Percentiles rank a stretch among this genome's conserved stretches.
These are phyloP conservation scores for Colletotrichum sp. DNA, from an alignment of 2,329 filamentous ascomycete species.

Conservation along the genomic window DNA sequence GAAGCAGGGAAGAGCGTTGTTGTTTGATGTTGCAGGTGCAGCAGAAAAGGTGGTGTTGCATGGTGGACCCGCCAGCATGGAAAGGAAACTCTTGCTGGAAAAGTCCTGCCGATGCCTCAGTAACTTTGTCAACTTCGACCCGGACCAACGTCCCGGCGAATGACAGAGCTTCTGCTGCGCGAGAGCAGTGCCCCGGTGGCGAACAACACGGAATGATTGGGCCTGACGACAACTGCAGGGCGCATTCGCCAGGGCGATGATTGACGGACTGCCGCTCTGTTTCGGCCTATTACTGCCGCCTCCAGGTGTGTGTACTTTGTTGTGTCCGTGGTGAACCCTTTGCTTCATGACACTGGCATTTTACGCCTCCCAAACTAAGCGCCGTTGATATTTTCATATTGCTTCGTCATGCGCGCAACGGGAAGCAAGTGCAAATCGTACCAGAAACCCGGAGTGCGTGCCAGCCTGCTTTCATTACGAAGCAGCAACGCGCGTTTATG, in stretches of 20 bases:
- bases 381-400: neutral
- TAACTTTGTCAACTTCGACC: neutral
- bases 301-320: neutral
- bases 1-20: constrained; percentile 16
- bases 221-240: neutral
- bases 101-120: neutral
- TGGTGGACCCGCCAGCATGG: neutral
- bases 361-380: neutral
- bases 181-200: constrained; percentile 1
- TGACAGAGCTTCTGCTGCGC: neutral
- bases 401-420: neutral
- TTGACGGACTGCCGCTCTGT: constrained; percentile 12
- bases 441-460: neutral
- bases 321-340: neutral
- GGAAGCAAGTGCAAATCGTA: neutral
- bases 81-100: neutral
- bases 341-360: neutral
- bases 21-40: constrained; percentile 6
- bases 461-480: constrained; percentile 3
- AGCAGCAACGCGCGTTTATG: neutral
- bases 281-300: neutral
- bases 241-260: constrained; percentile 7
- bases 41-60: neutral
- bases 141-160: neutral
- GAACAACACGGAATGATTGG: neutral